Conservation (phyloP, 2,329 filamentous ascomycete genomes). For the Ilyonectria mors-panacis region DNA sequence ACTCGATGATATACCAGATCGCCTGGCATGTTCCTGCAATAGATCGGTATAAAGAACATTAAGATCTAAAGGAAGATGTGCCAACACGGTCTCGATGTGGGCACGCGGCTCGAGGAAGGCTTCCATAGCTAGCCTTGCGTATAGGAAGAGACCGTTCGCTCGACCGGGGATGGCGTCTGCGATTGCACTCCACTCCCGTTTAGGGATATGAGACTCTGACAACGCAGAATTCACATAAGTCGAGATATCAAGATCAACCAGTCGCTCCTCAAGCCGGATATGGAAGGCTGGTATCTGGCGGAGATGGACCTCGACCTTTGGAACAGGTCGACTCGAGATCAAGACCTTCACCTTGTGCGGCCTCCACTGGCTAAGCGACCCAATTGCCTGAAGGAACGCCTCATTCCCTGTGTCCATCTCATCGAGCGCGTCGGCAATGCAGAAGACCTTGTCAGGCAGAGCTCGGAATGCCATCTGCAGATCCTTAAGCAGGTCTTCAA, state of each 20-base stretch:
- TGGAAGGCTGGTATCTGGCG: slow-evolving; percentile 43
- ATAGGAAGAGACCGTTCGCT: slow-evolving; percentile 40
- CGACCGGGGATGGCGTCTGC: slow-evolving; percentile 50
- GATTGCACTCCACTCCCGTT: slow-evolving; percentile 23
- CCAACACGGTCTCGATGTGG: slow-evolving; percentile 7
- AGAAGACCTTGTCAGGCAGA: slow-evolving; percentile 49
- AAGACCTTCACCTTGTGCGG: slow-evolving; percentile 56
- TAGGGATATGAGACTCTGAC: slow-evolving; percentile 19
- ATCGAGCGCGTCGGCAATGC: slow-evolving; percentile 61
- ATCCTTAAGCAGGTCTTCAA: slow-evolving; percentile 14
- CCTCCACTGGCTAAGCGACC: slow-evolving; percentile 48
- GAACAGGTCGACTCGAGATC: slow-evolving; percentile 59
- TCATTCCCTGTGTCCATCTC: slow-evolving; percentile 58
- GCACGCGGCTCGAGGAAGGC: slow-evolving; percentile 29
- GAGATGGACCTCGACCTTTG: slow-evolving; percentile 49
- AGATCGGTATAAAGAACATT: slow-evolving; percentile 28
- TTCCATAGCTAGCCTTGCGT: slow-evolving; percentile 43
- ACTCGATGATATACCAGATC: slow-evolving; percentile 49
- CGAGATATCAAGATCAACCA: slow-evolving; percentile 58
- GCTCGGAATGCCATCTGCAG: slow-evolving; percentile 2
- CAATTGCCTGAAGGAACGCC: slow-evolving; percentile 52
- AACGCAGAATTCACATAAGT: slow-evolving; percentile 46
- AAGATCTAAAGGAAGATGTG: slow-evolving; percentile 18
- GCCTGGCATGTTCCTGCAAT: slow-evolving; percentile 18
- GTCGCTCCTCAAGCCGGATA: slow-evolving; percentile 53